A percentile compares a stretch with the other conserved stretches of the same genome.
Evolutionary conservation across 208 protist genomes (phyloP).

Genomic region (Acanthamoeba castellanii): DNA sequence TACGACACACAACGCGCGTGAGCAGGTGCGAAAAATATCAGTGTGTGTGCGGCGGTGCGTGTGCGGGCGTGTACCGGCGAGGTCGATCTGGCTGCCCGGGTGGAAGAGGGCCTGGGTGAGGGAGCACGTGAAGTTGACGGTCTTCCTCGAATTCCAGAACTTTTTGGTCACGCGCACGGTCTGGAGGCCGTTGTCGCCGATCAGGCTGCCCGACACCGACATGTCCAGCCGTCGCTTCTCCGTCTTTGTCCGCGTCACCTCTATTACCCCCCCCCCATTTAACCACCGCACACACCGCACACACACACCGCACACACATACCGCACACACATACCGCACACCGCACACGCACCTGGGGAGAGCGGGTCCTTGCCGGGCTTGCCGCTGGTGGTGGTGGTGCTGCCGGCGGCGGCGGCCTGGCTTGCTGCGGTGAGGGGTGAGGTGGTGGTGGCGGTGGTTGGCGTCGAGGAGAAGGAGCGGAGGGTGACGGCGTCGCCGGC

Average conservation of each 20-base stretch:
- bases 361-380: no score
- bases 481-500: not conserved
- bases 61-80: not conserved
- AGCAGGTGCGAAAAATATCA: not conserved
- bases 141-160: conserved; percentile 25
- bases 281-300: no score
- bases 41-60: not conserved
- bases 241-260: not conserved
- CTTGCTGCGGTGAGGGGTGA: no score
- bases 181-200: not conserved
- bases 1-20: not conserved
- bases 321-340: no score
- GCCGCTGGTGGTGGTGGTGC: no score
- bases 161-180: not conserved
- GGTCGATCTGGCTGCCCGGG: conserved; percentile 1
- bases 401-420: no score
- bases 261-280: no score
- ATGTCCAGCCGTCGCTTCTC: not conserved
- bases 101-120: not conserved
- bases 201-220: conserved; percentile 8
- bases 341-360: no score
- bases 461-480: not conserved
- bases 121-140: not conserved
- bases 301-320: no score
- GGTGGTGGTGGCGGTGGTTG: no score